Base-by-base conservation (phyloP, 2,329 filamentous ascomycete genomes). In the Fusarium sp. region DNA sequence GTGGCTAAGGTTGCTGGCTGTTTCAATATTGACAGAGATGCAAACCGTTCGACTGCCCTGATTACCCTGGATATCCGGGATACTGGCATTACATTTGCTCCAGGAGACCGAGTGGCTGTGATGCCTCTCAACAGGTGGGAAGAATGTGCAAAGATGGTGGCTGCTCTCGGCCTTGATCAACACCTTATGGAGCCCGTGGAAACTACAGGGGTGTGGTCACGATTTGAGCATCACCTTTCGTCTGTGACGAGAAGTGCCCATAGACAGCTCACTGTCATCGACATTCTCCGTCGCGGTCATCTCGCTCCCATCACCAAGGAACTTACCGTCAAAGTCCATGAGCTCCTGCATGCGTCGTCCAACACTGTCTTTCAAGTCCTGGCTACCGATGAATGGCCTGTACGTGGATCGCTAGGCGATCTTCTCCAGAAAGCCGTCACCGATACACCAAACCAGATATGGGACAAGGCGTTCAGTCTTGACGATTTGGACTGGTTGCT, bases 121-220 rank as follows among this genome's bases (percentile, higher is more conserved):
- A 87, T 87, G 85, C 84, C 85, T 0, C 79, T 87, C 17, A 87
- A 87, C 57, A 81, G 78, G 56, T 87, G 84, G 85, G 81, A 82
- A 10, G 85, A 87, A 69, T 86, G 84, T 51, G 84, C 84, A 19
- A 87, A 87, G 65, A 83, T 87, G 11, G 84, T 83, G 4, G 81
- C 84, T 1, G 84, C 84, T 0, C 77, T 87, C 2, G 85, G 85
- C 0, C 76, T 87, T 0, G 84, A 84, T 33, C 74, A 79, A 4
- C 80, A 82, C 59, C 78, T 87, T 2, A 81, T 84, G n/a, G 72
- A 78, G 9, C 71, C 76, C 0, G 77, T 86, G 1, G 68, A 76
- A 0, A 76, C 83, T 1, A 78, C 80, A 10, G 75, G 75, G 4
- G 77, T 75, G 6, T 87, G 85, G 85, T 75, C 79, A 6, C 80